Percentiles rank a stretch among this genome's conserved stretches.
Conservation (phyloP, 495 filamentous ascomycete species). For the Lasiosphaeria hispida region DNA sequence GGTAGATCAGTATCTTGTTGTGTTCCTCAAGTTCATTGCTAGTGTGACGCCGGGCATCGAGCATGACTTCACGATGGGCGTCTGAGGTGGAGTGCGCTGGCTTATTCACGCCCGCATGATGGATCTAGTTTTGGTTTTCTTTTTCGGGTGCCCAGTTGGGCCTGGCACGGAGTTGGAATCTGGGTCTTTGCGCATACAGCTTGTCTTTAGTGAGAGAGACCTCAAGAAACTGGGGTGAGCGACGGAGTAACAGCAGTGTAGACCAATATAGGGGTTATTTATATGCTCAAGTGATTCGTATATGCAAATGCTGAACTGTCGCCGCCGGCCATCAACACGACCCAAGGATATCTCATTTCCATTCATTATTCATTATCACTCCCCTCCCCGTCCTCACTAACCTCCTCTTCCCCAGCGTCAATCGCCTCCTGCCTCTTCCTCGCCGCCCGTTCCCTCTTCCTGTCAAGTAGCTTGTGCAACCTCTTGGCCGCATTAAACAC, state of each 20-base stretch:
- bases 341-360: not conserved
- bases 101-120: no score
- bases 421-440: slow-evolving; percentile 68
- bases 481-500: slow-evolving; percentile 89
- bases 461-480: slow-evolving; percentile 75
- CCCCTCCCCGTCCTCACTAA: slow-evolving; percentile 58
- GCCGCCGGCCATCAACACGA: no score
- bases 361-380: slow-evolving; percentile 8
- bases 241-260: no score
- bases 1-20: slow-evolving; percentile 96
- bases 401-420: slow-evolving; percentile 68
- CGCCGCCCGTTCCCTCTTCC: slow-evolving; percentile 70
- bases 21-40: slow-evolving; percentile 87
- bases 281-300: no score
- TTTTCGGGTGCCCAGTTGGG: no score
- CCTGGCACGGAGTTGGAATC: no score
- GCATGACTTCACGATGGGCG: slow-evolving; percentile 97
- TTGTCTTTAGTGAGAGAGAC: no score
- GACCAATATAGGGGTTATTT: no score
- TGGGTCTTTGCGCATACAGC: no score
- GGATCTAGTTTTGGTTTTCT: no score
- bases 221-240: no score
- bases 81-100: slow-evolving; percentile 42
- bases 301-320: no score
- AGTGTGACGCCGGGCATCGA: slow-evolving; percentile 96